These are phyloP conservation scores for Stephania japonica DNA, from an alignment of 164 flowering plant genomes.

Conservation along the genomic window DNA sequence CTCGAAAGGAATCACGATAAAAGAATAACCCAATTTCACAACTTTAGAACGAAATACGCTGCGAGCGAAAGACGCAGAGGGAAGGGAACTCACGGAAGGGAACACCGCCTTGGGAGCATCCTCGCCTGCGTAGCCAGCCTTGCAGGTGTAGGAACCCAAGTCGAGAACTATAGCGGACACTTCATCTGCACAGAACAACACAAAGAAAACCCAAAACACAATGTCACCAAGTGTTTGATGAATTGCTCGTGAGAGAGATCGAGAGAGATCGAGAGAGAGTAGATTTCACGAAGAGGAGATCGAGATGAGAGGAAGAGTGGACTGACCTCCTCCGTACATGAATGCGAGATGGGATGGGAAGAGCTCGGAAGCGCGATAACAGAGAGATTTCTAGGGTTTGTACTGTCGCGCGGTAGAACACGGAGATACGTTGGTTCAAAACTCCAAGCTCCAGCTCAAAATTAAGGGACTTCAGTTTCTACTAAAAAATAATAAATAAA, in stretches of 20 bases:
- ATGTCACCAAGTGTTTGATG: background rate
- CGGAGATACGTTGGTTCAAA: background rate
- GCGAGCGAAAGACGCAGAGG: background rate
- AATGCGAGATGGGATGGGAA: conserved; percentile 6
- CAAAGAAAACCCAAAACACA: background rate
- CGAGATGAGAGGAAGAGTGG: background rate
- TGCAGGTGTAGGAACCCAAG: conserved; percentile 94
- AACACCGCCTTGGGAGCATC: conserved; percentile 99
- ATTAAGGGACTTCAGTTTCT: too few relatives aligned
- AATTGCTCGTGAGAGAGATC: background rate
- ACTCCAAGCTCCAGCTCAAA: too few relatives aligned
- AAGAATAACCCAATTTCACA: background rate
- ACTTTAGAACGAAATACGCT: background rate
- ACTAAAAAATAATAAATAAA: too few relatives aligned
- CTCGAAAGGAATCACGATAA: background rate
- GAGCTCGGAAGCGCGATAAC: background rate
- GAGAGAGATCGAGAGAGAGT: background rate
- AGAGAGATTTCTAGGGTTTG: background rate
- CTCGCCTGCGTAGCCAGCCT: conserved; percentile 99
- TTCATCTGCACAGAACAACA: conserved; percentile 51
- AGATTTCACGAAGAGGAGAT: background rate
- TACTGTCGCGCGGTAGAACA: background rate
- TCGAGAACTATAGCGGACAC: conserved; percentile 94
- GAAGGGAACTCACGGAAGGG: conserved; percentile 60
- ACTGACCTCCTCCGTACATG: conserved; percentile 32